Evolutionary conservation across 192 early-diverging fungal species (phyloP).

Genomic region (Backusella liffmaniae): DNA sequence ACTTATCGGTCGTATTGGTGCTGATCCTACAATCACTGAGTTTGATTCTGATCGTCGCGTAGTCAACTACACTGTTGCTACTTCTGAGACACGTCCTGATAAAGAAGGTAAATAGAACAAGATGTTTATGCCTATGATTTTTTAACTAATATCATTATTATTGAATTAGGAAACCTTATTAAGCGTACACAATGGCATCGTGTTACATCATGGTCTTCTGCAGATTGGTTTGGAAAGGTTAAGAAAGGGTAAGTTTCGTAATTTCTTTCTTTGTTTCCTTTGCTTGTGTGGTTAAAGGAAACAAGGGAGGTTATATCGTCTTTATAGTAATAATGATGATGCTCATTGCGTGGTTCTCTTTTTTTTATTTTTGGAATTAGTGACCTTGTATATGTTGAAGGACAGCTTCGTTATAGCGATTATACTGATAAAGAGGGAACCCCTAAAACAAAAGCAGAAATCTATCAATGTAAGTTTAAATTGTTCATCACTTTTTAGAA

Average conservation of each 20-base stretch:
- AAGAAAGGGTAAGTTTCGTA: conserved; percentile 47
- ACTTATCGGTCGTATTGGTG: conserved; percentile 62
- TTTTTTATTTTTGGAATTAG: conserved; percentile 18
- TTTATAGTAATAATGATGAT: not conserved
- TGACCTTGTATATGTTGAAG: conserved; percentile 64
- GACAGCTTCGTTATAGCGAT: conserved; percentile 57
- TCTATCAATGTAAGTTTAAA: conserved; percentile 42
- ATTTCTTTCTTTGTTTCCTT: not conserved
- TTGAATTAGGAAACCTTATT: conserved; percentile 52
- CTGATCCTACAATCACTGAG: conserved; percentile 49
- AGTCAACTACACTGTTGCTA: conserved; percentile 62
- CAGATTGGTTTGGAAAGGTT: conserved; percentile 41
- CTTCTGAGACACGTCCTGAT: conserved; percentile 59
- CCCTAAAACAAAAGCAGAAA: conserved; percentile 51
- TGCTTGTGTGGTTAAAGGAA: not conserved
- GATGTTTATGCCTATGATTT: not conserved
- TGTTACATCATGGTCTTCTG: conserved; percentile 46
- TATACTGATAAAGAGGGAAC: conserved; percentile 64
- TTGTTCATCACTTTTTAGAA: no score
- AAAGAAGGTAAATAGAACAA: conserved; percentile 41
- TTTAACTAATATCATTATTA: not conserved
- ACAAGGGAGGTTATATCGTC: not conserved
- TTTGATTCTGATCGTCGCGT: conserved; percentile 46
- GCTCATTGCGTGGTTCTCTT: not conserved
- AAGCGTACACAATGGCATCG: conserved; percentile 72